phyloP scores from a whole-genome alignment of 2,329 filamentous ascomycete genomes.

The Fonsecaea pedrosoi region DNA sequence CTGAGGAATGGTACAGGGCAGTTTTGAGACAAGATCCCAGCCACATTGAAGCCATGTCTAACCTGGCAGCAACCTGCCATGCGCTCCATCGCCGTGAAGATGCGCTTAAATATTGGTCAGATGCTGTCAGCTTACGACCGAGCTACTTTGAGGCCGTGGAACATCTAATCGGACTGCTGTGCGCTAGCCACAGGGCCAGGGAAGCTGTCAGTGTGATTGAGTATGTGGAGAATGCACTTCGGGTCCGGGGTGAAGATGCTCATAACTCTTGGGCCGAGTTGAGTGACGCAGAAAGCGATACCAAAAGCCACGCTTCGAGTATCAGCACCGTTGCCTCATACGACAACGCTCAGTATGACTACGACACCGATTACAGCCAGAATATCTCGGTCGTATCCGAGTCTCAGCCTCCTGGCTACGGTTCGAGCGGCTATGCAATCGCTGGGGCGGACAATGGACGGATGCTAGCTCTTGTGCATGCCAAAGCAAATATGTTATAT shows the following conservation, averaged over 20 bases:
- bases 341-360: constrained; percentile 65
- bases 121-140: constrained; percentile 81
- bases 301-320: constrained; percentile 60
- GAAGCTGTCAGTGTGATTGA: constrained; percentile 89
- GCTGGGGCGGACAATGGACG: constrained; percentile 87
- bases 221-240: constrained; percentile 77
- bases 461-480: constrained; percentile 91
- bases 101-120: constrained; percentile 83
- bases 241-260: constrained; percentile 57
- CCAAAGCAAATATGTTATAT: constrained; percentile 98
- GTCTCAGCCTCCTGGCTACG: constrained; percentile 62
- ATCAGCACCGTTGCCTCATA: constrained; percentile 59
- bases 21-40: constrained; percentile 65
- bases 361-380: constrained; percentile 51
- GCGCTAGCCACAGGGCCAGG: constrained; percentile 76
- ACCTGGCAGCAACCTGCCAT: constrained; percentile 86
- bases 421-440: constrained; percentile 82
- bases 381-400: constrained; percentile 15
- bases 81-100: constrained; percentile 82
- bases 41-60: constrained; percentile 92
- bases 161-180: constrained; percentile 87
- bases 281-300: constrained; percentile 67
- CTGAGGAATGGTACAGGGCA: constrained; percentile 59
- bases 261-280: constrained; percentile 59
- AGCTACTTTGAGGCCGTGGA: constrained; percentile 94